phyloP scores from a whole-genome alignment of 768 basidiomycete genomes.

The Kwoniella bestiolae region DNA sequence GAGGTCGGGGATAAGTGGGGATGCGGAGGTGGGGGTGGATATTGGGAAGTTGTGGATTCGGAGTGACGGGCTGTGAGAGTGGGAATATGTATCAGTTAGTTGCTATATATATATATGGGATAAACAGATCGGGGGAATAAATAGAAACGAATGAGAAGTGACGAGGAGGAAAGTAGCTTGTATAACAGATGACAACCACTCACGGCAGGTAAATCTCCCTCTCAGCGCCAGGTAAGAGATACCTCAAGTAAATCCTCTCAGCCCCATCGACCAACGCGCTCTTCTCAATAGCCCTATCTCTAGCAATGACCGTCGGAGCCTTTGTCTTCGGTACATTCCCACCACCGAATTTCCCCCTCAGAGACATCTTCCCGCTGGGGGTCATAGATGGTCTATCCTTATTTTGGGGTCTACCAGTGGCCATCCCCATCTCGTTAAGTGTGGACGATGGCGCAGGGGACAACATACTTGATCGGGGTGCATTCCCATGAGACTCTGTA shows the following conservation, averaged over 20 bases:
- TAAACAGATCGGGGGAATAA: too few relatives aligned
- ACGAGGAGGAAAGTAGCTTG: too few relatives aligned
- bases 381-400: constrained; percentile 25
- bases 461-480: constrained; percentile 12
- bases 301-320: constrained; percentile 91
- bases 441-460: constrained; percentile 16
- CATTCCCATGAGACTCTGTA: constrained; percentile 49
- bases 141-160: too few relatives aligned
- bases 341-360: constrained; percentile 19
- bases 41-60: constrained; percentile 90
- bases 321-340: constrained; percentile 22
- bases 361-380: constrained; percentile 16
- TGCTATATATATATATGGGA: too few relatives aligned
- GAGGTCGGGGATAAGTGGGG: constrained; percentile 85
- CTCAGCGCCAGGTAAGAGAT: constrained; percentile 85
- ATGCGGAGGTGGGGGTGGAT: constrained; percentile 62
- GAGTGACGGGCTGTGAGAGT: constrained; percentile 65
- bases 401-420: constrained; percentile 8
- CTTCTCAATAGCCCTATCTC: constrained; percentile 86
- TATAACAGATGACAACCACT: too few relatives aligned
- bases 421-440: background rate
- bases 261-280: constrained; percentile 88
- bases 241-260: constrained; percentile 93
- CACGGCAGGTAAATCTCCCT: constrained; percentile 96
- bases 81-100: background rate